Conservation (phyloP, 441 rosid genomes). For the Pelargonium citronellum region DNA sequence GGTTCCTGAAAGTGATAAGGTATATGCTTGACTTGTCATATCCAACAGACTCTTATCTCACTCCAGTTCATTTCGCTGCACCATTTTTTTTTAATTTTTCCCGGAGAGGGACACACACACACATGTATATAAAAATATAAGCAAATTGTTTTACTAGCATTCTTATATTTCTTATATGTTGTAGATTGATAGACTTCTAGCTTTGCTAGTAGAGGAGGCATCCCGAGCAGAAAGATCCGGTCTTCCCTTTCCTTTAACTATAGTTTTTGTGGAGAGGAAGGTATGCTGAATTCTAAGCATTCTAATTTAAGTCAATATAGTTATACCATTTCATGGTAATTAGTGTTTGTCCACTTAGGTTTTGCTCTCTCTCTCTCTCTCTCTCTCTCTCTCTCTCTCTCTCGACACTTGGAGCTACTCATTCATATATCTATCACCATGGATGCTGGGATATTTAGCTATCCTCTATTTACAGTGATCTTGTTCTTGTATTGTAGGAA, state of each 20-base stretch:
- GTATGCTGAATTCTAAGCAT: constrained; percentile 16
- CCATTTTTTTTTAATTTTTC: too few species aligned
- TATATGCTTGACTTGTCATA: constrained; percentile 14
- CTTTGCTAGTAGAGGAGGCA: constrained; percentile 32
- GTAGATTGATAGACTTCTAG: constrained; percentile 33
- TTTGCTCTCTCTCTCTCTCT: not conserved
- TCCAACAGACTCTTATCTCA: not conserved
- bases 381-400: not conserved
- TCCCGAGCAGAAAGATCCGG: constrained; percentile 29
- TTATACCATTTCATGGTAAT: not conserved
- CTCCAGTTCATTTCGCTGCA: not conserved
- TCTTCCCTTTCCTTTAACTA: constrained; percentile 32
- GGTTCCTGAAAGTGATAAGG: constrained; percentile 38
- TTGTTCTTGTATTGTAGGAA: too few species aligned
- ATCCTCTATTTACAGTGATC: too few species aligned
- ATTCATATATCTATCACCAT: not conserved
- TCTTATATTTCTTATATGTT: constrained; percentile 1
- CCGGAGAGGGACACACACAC: too few species aligned
- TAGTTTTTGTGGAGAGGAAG: constrained; percentile 40
- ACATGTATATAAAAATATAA: not conserved
- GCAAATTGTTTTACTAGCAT: not conserved
- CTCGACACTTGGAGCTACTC: not conserved
- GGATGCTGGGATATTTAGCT: too few species aligned
- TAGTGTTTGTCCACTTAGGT: not conserved
- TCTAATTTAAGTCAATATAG: not conserved